A percentile compares a stretch with the other conserved stretches of the same genome.
phyloP scores from a whole-genome alignment of 2,329 filamentous ascomycete species.

The Cytospora mali region DNA sequence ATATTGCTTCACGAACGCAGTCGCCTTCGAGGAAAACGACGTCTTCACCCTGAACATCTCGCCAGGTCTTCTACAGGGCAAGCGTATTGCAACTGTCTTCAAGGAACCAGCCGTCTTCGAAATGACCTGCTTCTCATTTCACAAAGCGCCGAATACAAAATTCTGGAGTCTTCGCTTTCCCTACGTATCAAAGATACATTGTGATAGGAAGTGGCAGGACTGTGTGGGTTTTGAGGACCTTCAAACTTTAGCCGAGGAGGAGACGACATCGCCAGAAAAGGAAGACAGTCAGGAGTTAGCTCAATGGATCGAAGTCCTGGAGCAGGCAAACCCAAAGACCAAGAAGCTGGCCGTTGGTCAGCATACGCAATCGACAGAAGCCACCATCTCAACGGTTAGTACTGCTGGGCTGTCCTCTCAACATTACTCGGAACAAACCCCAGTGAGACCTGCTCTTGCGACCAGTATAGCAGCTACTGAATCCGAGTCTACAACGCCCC shows the following conservation, averaged over 20 bases:
- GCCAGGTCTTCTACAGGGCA: slow-evolving; percentile 44
- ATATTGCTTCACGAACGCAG: slow-evolving; percentile 48
- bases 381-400: slow-evolving; percentile 30
- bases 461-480: neutral
- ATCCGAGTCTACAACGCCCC: slow-evolving; percentile 12
- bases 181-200: slow-evolving; percentile 73
- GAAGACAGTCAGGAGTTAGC: slow-evolving; percentile 63
- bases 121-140: slow-evolving; percentile 77
- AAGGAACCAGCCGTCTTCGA: slow-evolving; percentile 75
- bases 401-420: slow-evolving; percentile 28
- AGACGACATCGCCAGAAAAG: slow-evolving; percentile 50
- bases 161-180: slow-evolving; percentile 81
- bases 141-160: slow-evolving; percentile 67
- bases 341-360: slow-evolving; percentile 42
- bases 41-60: slow-evolving; percentile 51
- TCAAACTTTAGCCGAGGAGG: slow-evolving; percentile 64
- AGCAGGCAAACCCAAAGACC: slow-evolving; percentile 53
- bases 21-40: slow-evolving; percentile 42
- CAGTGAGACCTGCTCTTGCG: neutral
- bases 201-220: slow-evolving; percentile 71
- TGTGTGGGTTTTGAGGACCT: slow-evolving; percentile 70
- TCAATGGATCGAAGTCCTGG: slow-evolving; percentile 63
- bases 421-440: neutral
- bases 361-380: slow-evolving; percentile 48
- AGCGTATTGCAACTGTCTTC: slow-evolving; percentile 60